phyloP scores from a whole-genome alignment of 1,284 basidiomycete species.

The Ganoderma lucidum region DNA sequence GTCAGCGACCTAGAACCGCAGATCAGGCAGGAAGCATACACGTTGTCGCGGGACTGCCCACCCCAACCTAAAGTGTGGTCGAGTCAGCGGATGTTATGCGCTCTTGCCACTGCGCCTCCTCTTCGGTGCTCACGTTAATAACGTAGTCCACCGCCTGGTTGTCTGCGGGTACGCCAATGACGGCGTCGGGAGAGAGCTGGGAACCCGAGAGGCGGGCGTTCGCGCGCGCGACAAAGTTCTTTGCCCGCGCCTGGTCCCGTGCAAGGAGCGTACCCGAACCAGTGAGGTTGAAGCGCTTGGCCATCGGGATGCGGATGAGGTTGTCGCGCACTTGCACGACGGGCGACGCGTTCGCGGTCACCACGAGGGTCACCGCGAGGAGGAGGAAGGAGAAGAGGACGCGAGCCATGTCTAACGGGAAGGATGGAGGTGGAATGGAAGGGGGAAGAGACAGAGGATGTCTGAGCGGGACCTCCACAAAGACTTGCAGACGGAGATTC shows the following conservation, averaged over 20 bases:
- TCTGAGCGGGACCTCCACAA: slow-evolving; percentile 27
- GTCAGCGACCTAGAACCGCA: not conserved
- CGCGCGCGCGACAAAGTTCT: slow-evolving; percentile 31
- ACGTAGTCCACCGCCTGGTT: slow-evolving; percentile 48
- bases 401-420: slow-evolving; percentile 22
- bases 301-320: slow-evolving; percentile 37
- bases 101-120: not conserved
- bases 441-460: slow-evolving; percentile 11
- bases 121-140: slow-evolving; percentile 34
- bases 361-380: slow-evolving; percentile 29
- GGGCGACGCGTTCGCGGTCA: slow-evolving; percentile 36
- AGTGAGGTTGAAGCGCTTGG: slow-evolving; percentile 40
- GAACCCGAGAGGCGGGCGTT: slow-evolving; percentile 26
- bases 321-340: slow-evolving; percentile 34
- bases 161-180: slow-evolving; percentile 45
- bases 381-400: slow-evolving; percentile 31
- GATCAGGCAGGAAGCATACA: slow-evolving; percentile 36
- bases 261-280: slow-evolving; percentile 34
- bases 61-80: slow-evolving; percentile 37
- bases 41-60: slow-evolving; percentile 45
- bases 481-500: not conserved
- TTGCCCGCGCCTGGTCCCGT: slow-evolving; percentile 38
- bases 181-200: slow-evolving; percentile 22
- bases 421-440: not conserved
- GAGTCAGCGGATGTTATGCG: not conserved